Evolutionary conservation across 1,284 basidiomycete species (phyloP), one percentile per base, ranked within the genome.

Genomic region (Tremellales sp.): DNA sequence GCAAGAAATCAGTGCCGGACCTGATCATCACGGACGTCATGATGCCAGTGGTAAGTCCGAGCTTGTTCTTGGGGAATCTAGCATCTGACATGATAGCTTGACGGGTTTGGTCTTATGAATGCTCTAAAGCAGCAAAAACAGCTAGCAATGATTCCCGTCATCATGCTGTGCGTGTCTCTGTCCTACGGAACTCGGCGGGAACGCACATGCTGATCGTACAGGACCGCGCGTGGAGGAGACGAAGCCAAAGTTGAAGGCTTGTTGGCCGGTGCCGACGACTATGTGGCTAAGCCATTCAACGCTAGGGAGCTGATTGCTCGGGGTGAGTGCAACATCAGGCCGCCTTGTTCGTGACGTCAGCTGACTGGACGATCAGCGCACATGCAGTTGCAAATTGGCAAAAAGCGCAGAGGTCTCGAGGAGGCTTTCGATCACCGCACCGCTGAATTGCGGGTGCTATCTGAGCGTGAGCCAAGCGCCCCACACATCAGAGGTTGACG

Each of bases 281-380:
- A 69, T 39, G 56, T 73, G 10, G 58, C 57, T 2, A 73, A 72
- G 46, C 71, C 73, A 2, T 73, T 72, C 61, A 68, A 66, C 21
- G 62, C 67, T 0, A 55, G 70, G 25, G 76, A 78, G 51, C 58
- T 78, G 25, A 58, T 78, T n/a, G 76, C 76, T 10, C 64, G 77
- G 3, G 68, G 53, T 58, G 31, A 40, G 58, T 55, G 24, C 19
- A 12, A 7, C 10, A 2, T 12, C n/a, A n/a, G n/a, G n/a, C n/a
- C n/a, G n/a, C n/a, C n/a, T n/a, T n/a, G n/a, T n/a, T 27, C 37
- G 25, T 46, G 7, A 15, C n/a, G 27, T 43, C 13, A n/a, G 40
- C 25, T 24, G 25, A 42, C 12, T 19, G 11, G 22, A n/a, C n/a
- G n/a, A n/a, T n/a, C 7, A 17, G 48, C 60, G 36, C 44, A 61